Percentiles rank a stretch among this genome's conserved stretches.
Evolutionary conservation across 352 stramenopile genomes (phyloP).

Genomic region (Saprolegnia diclina): DNA sequence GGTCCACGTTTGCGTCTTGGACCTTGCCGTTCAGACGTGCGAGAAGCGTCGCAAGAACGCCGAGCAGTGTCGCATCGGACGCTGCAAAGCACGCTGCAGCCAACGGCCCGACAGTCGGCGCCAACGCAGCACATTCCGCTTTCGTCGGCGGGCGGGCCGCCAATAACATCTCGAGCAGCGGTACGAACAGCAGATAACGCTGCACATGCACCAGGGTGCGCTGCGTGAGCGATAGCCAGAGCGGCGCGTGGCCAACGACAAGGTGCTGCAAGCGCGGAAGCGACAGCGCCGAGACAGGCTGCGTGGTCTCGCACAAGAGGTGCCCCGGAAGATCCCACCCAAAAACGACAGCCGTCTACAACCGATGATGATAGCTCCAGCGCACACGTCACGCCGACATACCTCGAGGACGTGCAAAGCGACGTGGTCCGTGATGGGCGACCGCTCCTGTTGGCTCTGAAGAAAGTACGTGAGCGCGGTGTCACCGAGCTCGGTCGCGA

Average conservation of each 20-base stretch:
- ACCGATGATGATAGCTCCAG: neutral
- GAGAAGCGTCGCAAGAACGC: conserved; percentile 35
- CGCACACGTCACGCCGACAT: neutral
- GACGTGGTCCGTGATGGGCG: neutral
- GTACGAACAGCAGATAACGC: neutral
- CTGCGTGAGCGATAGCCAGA: neutral
- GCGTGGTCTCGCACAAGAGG: conserved; percentile 5
- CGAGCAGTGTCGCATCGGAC: neutral
- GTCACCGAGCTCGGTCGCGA: conserved; percentile 1
- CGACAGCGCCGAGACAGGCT: neutral
- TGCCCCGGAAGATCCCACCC: conserved; percentile 1
- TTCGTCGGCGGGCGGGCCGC: neutral
- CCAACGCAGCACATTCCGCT: neutral
- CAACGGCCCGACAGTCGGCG: neutral
- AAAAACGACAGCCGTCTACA: conserved; percentile 7
- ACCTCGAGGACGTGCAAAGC: neutral
- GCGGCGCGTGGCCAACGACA: neutral
- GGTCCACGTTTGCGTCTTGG: conserved; percentile 12
- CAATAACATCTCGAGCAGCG: neutral
- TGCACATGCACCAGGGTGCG: neutral
- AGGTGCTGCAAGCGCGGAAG: neutral
- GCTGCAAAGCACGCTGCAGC: neutral
- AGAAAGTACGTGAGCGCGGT: neutral
- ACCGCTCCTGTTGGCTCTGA: neutral
- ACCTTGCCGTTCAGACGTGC: conserved; percentile 39